Evolutionary conservation across 2,329 filamentous ascomycete genomes (phyloP), one percentile per base, ranked within the genome.

Genomic region (Cephalotrichum gorgonifer): DNA sequence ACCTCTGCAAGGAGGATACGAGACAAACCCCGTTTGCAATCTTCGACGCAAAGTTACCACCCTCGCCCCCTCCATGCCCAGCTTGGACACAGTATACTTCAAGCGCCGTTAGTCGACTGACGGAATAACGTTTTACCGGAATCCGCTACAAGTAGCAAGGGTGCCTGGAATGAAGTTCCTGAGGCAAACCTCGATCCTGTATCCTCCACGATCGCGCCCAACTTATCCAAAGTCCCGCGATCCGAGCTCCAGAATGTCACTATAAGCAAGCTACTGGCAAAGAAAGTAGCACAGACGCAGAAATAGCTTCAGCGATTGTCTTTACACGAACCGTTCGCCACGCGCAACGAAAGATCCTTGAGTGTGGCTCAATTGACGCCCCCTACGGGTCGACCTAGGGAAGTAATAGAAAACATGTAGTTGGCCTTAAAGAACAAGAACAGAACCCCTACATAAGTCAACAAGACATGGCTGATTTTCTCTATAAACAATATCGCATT

Each of bases 391-490:
- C 50, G 50, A 39, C 50, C 43, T 12, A 54, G 46, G 47, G 39
- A 52, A 43, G 35, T 55, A 17, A 55, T 48, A n/a, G 51, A 55
- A 27, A 52, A 54, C 20, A 55, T 55, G 47, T 43, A 33, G 26
- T 49, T 54, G 11, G 50, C 49, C 28, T 47, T 54, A 23, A 26
- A 52, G 43, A 20, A 43, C 27, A 47, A 14, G 28, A 47, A 25
- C 2, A 43, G 6, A 25, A 51, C 38, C 45, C 53, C 46, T 30
- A 41, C 25, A 52, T 51, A 33, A 54, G 52, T 43, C 42, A 54
- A 38, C 38, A 51, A 51, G 49, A 44, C 2, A 44, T 47, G 23
- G 50, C 53, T 38, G 26, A 52, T 39, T 54, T 47, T 35, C 49
- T 52, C 4, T 44, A n/a, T 25, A 25, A 49, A 39, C 26, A 51